Evolutionary conservation across 2,329 filamentous ascomycete genomes (phyloP).

Genomic region (Arthrobotrys pseudoclavata): DNA sequence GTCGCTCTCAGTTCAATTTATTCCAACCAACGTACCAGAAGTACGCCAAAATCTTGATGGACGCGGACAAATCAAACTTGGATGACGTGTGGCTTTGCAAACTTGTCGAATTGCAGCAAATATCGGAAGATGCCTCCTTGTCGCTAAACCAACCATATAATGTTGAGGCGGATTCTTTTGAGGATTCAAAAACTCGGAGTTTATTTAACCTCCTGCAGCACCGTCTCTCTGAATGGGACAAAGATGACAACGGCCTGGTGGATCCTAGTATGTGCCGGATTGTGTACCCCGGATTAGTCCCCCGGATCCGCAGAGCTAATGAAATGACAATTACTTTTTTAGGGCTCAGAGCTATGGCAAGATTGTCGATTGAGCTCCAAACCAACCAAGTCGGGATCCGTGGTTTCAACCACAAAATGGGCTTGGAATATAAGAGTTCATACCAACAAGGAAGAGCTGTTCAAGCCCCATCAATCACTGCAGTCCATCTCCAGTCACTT

Average conservation of each 20-base stretch:
- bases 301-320: too few relatives aligned
- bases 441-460: background rate
- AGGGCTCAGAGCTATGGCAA: constrained; percentile 9
- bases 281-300: background rate
- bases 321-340: background rate
- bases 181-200: constrained; percentile 12
- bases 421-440: constrained; percentile 12
- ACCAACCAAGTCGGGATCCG: constrained; percentile 20
- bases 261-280: constrained; percentile 7
- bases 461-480: constrained; percentile 7
- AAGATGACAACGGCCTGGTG: background rate
- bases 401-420: constrained; percentile 24
- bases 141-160: constrained; percentile 20
- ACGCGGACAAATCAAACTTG: background rate
- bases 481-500: constrained; percentile 21
- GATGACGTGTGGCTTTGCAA: constrained; percentile 30
- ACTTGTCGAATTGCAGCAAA: constrained; percentile 24
- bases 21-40: constrained; percentile 21
- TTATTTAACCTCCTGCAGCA: constrained; percentile 13
- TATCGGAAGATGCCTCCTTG: constrained; percentile 25
- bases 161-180: constrained; percentile 26
- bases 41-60: constrained; percentile 8
- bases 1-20: constrained; percentile 19
- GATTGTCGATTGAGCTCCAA: constrained; percentile 12
- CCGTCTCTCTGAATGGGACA: constrained; percentile 22